These are phyloP conservation scores for Phytophthora chlamydospora DNA, from an alignment of 352 stramenopile genomes.

Conservation along the genomic window DNA sequence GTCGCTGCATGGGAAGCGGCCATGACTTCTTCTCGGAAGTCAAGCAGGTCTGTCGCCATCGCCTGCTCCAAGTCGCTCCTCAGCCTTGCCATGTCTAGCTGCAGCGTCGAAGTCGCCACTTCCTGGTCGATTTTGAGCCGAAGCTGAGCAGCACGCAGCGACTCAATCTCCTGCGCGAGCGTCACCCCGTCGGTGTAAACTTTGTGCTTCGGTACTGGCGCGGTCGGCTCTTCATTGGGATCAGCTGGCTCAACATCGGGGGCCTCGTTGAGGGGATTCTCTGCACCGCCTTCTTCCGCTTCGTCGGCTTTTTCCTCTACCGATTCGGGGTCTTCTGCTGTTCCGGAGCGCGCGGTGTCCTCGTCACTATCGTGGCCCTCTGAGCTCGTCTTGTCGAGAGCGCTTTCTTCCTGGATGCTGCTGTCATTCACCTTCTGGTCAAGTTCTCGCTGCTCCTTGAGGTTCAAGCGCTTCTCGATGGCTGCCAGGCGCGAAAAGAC, in stretches of 20 bases:
- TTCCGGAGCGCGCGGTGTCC: neutral
- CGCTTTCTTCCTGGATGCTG: neutral
- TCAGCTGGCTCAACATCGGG: neutral
- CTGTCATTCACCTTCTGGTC: neutral
- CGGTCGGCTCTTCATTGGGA: too few species aligned
- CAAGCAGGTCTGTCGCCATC: constrained; percentile 39
- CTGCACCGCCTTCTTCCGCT: neutral
- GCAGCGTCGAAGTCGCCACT: constrained; percentile 41
- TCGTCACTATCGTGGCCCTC: neutral
- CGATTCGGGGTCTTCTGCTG: neutral
- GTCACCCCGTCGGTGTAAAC: constrained; percentile 26
- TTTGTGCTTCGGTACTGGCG: constrained; percentile 9
- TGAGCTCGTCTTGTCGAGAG: neutral
- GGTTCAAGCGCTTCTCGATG: constrained; percentile 41
- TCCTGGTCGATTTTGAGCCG: constrained; percentile 72
- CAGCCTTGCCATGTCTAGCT: constrained; percentile 50
- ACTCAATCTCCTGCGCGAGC: constrained; percentile 56
- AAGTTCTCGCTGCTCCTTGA: constrained; percentile 10
- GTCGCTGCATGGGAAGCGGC: constrained; percentile 24
- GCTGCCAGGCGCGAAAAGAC: constrained; percentile 51
- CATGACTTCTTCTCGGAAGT: constrained; percentile 54
- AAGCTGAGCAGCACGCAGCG: constrained; percentile 57
- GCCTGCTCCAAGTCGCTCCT: constrained; percentile 41
- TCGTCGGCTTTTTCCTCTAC: neutral
- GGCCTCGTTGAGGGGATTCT: neutral